Evolutionary conservation across 345 rosid genomes (phyloP).

Genomic region (Brassica cretica): DNA sequence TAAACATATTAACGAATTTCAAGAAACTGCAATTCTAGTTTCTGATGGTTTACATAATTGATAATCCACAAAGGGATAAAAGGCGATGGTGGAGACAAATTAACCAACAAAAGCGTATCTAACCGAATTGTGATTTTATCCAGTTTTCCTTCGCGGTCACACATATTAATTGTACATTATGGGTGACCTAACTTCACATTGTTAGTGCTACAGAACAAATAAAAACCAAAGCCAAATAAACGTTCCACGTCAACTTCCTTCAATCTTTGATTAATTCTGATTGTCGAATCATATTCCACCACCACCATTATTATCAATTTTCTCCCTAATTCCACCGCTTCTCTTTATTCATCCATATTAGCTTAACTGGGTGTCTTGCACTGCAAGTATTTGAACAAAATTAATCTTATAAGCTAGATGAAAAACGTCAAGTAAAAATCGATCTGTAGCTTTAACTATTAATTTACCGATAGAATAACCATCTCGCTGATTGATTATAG

Average conservation of each 20-base stretch:
- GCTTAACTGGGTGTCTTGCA: background rate
- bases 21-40: background rate
- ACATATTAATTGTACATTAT: conserved; percentile 14
- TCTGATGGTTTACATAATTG: background rate
- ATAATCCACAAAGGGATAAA: background rate
- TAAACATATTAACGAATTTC: background rate
- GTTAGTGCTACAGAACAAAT: conserved; percentile 5
- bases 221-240: conserved; percentile 16
- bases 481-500: background rate
- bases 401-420: background rate
- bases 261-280: conserved; percentile 53
- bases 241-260: conserved; percentile 56
- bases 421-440: background rate
- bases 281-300: conserved; percentile 68
- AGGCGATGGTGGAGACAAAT: background rate
- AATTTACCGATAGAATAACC: background rate
- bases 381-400: background rate
- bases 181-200: conserved; percentile 33
- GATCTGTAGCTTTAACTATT: background rate
- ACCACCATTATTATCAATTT: conserved; percentile 54
- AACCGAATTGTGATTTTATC: conserved; percentile 3
- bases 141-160: conserved; percentile 1
- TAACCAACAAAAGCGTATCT: background rate
- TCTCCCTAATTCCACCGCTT: conserved; percentile 28
- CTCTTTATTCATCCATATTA: conserved; percentile 22